Percentiles rank a stretch among this genome's conserved stretches.
Evolutionary conservation across 768 basidiomycete species (phyloP).

Genomic region (Russula brevipes): DNA sequence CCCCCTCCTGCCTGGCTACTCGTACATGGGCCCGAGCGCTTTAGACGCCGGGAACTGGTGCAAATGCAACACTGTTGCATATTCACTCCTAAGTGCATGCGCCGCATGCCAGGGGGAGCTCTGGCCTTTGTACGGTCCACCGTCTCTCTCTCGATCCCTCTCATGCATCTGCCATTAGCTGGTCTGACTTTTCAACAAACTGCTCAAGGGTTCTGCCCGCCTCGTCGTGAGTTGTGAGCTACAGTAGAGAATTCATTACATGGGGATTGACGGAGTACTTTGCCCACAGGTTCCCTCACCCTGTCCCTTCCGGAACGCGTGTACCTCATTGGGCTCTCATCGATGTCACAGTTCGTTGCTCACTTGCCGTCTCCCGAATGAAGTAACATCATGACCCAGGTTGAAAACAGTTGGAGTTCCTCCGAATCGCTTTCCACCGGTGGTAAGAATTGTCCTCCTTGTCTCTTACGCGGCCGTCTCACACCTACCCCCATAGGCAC

Average conservation of each 20-base stretch:
- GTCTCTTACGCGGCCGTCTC: not conserved
- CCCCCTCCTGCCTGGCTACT: not conserved
- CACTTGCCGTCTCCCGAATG: not conserved
- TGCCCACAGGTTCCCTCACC: slow-evolving; percentile 1
- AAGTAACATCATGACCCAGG: not conserved
- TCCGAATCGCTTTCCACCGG: not conserved
- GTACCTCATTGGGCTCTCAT: slow-evolving; percentile 12
- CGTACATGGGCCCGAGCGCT: not conserved
- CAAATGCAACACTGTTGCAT: slow-evolving; percentile 15
- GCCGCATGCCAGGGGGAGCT: slow-evolving; percentile 3
- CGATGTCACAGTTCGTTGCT: slow-evolving; percentile 5
- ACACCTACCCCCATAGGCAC: not conserved
- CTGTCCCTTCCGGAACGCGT: slow-evolving; percentile 9
- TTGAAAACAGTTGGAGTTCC: not conserved
- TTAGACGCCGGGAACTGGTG: not conserved
- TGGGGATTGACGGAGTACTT: not conserved
- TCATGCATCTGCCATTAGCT: not conserved
- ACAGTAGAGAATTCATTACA: too few species aligned
- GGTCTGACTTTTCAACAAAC: not conserved
- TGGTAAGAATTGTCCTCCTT: not conserved
- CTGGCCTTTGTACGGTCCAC: not conserved
- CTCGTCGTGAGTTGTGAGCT: slow-evolving; percentile 2
- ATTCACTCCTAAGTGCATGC: slow-evolving; percentile 18
- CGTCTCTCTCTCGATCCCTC: not conserved
- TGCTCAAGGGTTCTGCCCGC: not conserved